Evolutionary conservation across 1,284 basidiomycete species (phyloP), one percentile per base, ranked within the genome.

Genomic region (Ganoderma lucidum): DNA sequence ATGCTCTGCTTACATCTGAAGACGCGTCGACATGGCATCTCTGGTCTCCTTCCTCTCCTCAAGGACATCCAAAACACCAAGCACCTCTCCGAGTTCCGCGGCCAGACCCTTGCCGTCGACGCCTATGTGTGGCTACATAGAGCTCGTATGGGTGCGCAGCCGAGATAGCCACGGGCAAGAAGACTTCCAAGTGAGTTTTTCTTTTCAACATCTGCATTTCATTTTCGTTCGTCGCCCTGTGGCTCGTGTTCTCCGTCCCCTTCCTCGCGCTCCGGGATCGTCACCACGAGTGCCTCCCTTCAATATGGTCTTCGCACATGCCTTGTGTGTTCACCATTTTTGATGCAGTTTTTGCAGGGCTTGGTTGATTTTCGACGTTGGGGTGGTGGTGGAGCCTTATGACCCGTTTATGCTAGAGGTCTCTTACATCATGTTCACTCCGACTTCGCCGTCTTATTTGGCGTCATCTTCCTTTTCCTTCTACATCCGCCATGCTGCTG

Each of bases 121-220:
- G 94, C 90, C 58, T 98, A 99, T 81, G 97, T 97, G 61, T 99
- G 97, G 97, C 87, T 99, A n/a, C 98, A 99, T 80, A 91, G 93
- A 74, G 96, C 14, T 90, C 95, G 1, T 97, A 96, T 78, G 87
- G 93, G 0, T 99, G 98, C 81, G 95, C 98, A 55, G 89, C 93
- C 19, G 96, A 98, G 73, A 83, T 99, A 58, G 96, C 96, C 15
- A 94, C 92, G 1, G 96, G 96, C 28, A 90, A 90, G 77, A 85
- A 82, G 64, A 97, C 97, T 1, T 89, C 87, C 67, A 96, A 91
- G 95, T 96, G 75, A 83, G 92, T 82, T 12, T 48, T 65, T 3
- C 19, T 1, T 28, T n/a, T 63, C 41, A 23, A 23, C 3, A 48
- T 35, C 9, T 39, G 44, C 17, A 35, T 12, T 32, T 44, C 10